phyloP scores from a whole-genome alignment of 2,329 filamentous ascomycete species.

The Exophiala oligosperma region DNA sequence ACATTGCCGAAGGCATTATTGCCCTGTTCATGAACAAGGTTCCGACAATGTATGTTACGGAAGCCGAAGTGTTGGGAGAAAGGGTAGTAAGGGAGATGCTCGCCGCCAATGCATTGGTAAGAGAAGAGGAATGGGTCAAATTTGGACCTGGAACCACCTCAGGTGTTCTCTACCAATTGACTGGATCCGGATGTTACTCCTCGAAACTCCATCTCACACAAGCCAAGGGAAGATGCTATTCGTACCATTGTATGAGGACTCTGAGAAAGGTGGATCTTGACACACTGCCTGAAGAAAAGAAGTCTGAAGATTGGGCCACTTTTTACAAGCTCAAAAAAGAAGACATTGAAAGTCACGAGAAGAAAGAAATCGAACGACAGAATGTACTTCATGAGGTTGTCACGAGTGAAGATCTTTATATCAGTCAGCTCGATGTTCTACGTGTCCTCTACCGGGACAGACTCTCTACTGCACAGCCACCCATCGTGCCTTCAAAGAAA shows the following conservation, averaged over 20 bases:
- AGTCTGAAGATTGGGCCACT: conserved; percentile 81
- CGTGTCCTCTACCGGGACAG: conserved; percentile 82
- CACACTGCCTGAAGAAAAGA: conserved; percentile 62
- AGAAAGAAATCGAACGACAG: conserved; percentile 89
- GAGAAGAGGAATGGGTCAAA: conserved; percentile 97
- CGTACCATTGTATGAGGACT: conserved; percentile 88
- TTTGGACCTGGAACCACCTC: conserved; percentile 78
- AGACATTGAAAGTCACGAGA: conserved; percentile 67
- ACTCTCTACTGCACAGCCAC: conserved; percentile 69
- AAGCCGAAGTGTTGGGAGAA: conserved; percentile 82
- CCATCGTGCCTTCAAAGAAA: conserved; percentile 76
- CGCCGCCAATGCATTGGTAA: conserved; percentile 71
- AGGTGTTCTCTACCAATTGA: conserved; percentile 91
- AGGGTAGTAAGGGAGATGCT: conserved; percentile 80
- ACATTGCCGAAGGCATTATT: conserved; percentile 83
- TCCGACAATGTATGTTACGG: conserved; percentile 96
- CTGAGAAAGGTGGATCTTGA: conserved; percentile 83
- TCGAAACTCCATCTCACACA: conserved; percentile 69
- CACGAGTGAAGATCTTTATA: conserved; percentile 86
- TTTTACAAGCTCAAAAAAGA: conserved; percentile 84
- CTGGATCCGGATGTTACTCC: conserved; percentile 87
- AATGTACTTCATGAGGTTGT: conserved; percentile 96
- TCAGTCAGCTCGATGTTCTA: conserved; percentile 84
- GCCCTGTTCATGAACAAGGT: conserved; percentile 92
- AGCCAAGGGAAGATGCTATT: conserved; percentile 79